phyloP scores from a whole-genome alignment of 768 basidiomycete genomes.

The Hydnum rufescens region DNA sequence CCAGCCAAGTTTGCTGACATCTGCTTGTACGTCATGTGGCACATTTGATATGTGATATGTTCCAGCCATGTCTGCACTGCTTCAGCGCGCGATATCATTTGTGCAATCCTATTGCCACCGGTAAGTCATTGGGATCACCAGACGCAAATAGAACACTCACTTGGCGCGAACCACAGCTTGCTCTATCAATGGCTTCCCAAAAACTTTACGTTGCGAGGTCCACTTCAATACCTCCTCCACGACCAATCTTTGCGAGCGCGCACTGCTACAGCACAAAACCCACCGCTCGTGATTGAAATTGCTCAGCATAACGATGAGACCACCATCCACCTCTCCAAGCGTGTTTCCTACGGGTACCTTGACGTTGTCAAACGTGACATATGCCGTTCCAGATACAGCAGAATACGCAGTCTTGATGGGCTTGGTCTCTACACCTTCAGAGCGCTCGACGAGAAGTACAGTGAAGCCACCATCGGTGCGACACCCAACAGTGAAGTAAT shows the following conservation, averaged over 20 bases:
- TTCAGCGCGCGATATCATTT: conserved; percentile 83
- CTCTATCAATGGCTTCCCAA: conserved; percentile 59
- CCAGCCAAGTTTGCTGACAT: conserved; percentile 66
- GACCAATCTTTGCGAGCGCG: conserved; percentile 55
- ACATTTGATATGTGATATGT: conserved; percentile 80
- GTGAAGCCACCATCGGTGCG: conserved; percentile 54
- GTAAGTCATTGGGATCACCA: background rate
- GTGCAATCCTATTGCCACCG: conserved; percentile 28
- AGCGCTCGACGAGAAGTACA: conserved; percentile 55
- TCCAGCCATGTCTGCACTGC: conserved; percentile 79
- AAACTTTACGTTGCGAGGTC: conserved; percentile 67
- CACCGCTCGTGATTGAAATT: conserved; percentile 85
- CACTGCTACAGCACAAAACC: conserved; percentile 59
- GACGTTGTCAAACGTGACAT: conserved; percentile 22
- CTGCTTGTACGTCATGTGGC: conserved; percentile 74
- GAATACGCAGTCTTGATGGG: conserved; percentile 90
- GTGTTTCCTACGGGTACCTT: conserved; percentile 75
- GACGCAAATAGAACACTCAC: conserved; percentile 11
- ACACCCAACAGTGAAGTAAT: conserved; percentile 31
- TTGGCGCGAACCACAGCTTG: conserved; percentile 81
- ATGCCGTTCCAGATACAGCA: conserved; percentile 52
- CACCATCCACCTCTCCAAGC: conserved; percentile 69
- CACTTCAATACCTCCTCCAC: conserved; percentile 86
- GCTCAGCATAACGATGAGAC: conserved; percentile 56
- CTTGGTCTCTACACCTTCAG: conserved; percentile 58